Evolutionary conservation across 2,329 filamentous ascomycete genomes (phyloP).

Genomic region (Tricladium varicosporioides): DNA sequence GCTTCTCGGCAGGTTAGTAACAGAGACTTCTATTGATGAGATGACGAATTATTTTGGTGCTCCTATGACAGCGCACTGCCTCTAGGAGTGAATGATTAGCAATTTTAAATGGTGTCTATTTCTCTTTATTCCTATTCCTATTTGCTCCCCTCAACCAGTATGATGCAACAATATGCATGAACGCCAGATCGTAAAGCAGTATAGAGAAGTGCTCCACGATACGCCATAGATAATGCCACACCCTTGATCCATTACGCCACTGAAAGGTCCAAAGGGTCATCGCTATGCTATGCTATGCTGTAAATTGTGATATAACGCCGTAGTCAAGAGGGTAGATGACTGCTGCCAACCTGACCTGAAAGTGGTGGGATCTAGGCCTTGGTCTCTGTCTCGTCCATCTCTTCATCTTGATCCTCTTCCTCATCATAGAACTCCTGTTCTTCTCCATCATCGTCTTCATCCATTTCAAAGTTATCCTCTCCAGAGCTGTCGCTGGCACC

Average conservation of each 20-base stretch:
- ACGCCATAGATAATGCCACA: conserved; percentile 18
- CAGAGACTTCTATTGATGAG: background rate
- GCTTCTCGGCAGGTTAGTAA: too few species aligned
- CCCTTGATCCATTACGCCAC: conserved; percentile 22
- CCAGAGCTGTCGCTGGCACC: conserved; percentile 66
- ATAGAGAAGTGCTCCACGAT: conserved; percentile 3
- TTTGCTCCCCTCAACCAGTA: too few species aligned
- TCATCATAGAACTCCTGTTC: conserved; percentile 57
- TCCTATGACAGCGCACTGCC: background rate
- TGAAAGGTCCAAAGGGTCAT: conserved; percentile 3
- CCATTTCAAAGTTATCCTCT: conserved; percentile 56
- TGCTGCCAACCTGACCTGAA: background rate
- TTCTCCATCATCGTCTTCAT: conserved; percentile 56
- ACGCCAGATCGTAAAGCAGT: conserved; percentile 13
- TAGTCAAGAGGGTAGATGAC: background rate
- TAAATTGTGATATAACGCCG: conserved; percentile 18
- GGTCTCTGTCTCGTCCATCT: conserved; percentile 20
- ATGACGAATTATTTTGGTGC: background rate
- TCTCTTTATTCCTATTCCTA: background rate
- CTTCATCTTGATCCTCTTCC: conserved; percentile 42
- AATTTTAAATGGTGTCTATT: background rate
- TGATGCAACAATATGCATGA: background rate
- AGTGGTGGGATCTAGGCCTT: background rate
- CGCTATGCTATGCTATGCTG: conserved; percentile 19
- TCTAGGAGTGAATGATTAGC: background rate